Conservation (phyloP, 768 basidiomycete genomes). For the Nidularia sp. region DNA sequence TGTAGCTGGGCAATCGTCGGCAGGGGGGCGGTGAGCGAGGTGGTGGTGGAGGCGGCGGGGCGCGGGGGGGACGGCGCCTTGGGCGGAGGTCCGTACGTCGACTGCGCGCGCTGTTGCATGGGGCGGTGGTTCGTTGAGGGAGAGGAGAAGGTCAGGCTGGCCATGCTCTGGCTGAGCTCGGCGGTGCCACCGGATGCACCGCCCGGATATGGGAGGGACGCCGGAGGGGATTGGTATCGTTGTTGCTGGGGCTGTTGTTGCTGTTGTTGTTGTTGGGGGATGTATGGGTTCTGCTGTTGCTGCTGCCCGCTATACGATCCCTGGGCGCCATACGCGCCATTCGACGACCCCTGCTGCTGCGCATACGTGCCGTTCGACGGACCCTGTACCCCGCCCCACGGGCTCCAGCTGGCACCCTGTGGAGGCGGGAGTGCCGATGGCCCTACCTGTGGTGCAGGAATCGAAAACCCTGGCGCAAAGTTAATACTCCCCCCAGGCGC, state of each 20-base stretch:
- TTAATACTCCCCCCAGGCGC: conserved; percentile 4
- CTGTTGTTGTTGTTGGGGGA: conserved; percentile 11
- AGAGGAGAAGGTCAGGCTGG: conserved; percentile 15
- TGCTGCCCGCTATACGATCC: too few species aligned
- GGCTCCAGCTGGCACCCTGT: conserved; percentile 8
- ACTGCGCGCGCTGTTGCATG: conserved; percentile 15
- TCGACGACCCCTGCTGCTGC: too few species aligned
- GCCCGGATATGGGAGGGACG: conserved; percentile 9
- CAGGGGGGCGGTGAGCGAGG: conserved; percentile 62
- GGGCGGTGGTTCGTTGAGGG: conserved; percentile 16
- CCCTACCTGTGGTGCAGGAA: conserved; percentile 7
- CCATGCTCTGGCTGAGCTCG: background rate
- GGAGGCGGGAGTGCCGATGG: conserved; percentile 6
- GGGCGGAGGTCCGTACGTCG: conserved; percentile 29
- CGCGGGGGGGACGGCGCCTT: conserved; percentile 42
- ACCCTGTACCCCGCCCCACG: conserved; percentile 5
- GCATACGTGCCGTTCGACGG: too few species aligned
- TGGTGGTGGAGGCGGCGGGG: conserved; percentile 41
- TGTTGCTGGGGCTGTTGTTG: conserved; percentile 12
- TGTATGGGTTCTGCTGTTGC: background rate
- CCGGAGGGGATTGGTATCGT: background rate
- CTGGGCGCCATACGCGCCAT: too few species aligned
- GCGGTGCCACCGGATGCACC: conserved; percentile 11
- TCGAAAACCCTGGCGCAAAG: conserved; percentile 20
- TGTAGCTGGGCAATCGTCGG: conserved; percentile 62